A percentile compares a stretch with the other conserved stretches of the same genome.
Evolutionary conservation across 2,329 filamentous ascomycete genomes (phyloP).

Genomic region (Aspergillus sp.): DNA sequence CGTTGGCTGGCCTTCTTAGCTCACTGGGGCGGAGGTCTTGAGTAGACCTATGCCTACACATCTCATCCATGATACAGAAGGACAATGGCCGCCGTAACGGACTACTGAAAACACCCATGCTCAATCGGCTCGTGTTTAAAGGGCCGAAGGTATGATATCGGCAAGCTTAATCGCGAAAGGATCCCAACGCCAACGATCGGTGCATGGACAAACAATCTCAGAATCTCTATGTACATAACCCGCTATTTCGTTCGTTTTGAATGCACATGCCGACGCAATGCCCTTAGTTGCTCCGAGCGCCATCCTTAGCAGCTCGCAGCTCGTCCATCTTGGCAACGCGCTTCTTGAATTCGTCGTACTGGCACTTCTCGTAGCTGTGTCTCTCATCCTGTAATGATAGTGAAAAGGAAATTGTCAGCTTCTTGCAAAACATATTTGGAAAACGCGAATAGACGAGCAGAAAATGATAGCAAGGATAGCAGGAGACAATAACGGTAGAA

Average conservation of each 20-base stretch:
- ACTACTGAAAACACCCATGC: not conserved
- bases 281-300: conserved; percentile 76
- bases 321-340: conserved; percentile 98
- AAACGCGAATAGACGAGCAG: not conserved
- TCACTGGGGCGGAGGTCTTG: not conserved
- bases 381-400: conserved; percentile 70
- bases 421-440: not conserved
- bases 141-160: conserved; percentile 7
- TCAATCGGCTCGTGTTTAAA: not conserved
- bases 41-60: not conserved
- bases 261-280: conserved; percentile 20
- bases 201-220: conserved; percentile 35
- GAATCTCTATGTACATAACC: conserved; percentile 42
- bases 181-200: conserved; percentile 36
- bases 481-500: not conserved
- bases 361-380: conserved; percentile 98
- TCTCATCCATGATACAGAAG: not conserved
- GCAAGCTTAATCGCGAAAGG: conserved; percentile 17
- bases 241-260: conserved; percentile 28
- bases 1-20: not conserved
- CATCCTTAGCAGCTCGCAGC: conserved; percentile 79
- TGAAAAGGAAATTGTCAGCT: conserved; percentile 8
- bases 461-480: not conserved
- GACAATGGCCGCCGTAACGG: not conserved
- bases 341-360: conserved; percentile 98